A percentile compares a stretch with the other conserved stretches of the same genome.
phyloP scores from a whole-genome alignment of 2,329 filamentous ascomycete species.

The Aspergillus viridinutans region DNA sequence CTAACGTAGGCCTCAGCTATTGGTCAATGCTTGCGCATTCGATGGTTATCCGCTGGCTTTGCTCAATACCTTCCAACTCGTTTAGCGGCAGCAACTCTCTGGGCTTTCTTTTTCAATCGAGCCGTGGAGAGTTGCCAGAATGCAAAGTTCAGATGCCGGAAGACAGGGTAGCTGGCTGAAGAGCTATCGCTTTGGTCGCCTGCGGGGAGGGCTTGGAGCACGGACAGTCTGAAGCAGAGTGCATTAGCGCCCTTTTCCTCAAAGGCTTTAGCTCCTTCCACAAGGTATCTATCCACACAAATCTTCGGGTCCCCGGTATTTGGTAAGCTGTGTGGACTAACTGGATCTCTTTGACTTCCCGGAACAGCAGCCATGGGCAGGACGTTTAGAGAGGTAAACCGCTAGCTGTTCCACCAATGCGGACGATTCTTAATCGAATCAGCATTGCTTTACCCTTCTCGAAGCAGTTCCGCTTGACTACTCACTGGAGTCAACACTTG shows the following conservation, averaged over 20 bases:
- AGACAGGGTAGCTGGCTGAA: neutral
- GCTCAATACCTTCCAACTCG: neutral
- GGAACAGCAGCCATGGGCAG: neutral
- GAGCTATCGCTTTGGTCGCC: neutral
- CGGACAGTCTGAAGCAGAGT: neutral
- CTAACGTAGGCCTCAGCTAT: neutral
- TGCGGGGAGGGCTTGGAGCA: neutral
- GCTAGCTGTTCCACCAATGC: slow-evolving; percentile 10
- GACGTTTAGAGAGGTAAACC: neutral
- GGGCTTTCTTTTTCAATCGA: neutral
- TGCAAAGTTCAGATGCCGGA: neutral
- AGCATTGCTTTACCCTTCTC: slow-evolving; percentile 3
- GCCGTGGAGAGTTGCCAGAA: neutral
- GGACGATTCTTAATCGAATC: slow-evolving; percentile 7
- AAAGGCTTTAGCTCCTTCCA: neutral
- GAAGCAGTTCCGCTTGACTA: neutral
- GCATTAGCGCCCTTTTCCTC: neutral
- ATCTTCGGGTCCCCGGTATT: neutral
- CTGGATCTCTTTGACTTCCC: neutral
- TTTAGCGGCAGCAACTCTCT: neutral
- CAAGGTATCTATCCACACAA: neutral
- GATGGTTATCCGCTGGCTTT: neutral
- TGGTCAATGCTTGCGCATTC: neutral
- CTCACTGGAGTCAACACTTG: too few relatives aligned
- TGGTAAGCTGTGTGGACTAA: neutral